Base-by-base conservation (phyloP, 2,329 filamentous ascomycete genomes). In the Bipolaris cookei region DNA sequence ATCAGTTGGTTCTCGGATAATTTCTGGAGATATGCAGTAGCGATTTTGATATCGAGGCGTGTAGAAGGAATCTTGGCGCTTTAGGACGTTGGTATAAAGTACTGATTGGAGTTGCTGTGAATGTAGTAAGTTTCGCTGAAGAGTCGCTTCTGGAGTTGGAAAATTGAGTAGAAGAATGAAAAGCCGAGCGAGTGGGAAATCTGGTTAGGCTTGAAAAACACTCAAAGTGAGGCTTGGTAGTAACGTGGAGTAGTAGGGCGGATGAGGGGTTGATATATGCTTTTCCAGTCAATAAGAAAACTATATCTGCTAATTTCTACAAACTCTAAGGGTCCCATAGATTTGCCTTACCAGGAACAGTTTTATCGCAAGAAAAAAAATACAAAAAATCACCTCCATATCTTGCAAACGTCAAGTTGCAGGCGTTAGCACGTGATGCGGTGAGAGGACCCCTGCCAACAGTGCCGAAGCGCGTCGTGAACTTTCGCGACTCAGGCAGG, bases 391-490 rank as follows among this genome's bases (percentile, higher is more conserved):
- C 30, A 18, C 23, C 4, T 14, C 20, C 10, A 6, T 3, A 13
- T 2, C 25, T 2, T 7, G n/a, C 32, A 47, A 2, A 21, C 10
- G 32, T 43, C 21, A 46, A 50, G 38, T 23, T 43, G 34, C 51
- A 23, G 32, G 49, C 37, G 30, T 13, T 34, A 32, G 49, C 71
- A 73, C 70, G 71, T 73, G 71, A 72, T 58, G 47, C 23, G 50
- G 52, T 61, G 50, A 51, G 58, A 61, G 60, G 50, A 67, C 56
- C 71, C 70, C 56, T 69, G 70, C 49, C 53, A 32, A 56, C 48
- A 57, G 63, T 63, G 58, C 59, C 59, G 53, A 67, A 61, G 67
- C 68, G 69, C 68, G 69, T 71, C 64, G 64, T 69, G 61, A 59
- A 65, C 58, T 63, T 69, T 72, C 69, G 71, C 70, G 69, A 72